These are phyloP conservation scores for Cladosporium sp. DNA, from an alignment of 2,329 filamentous ascomycete genomes.

Conservation along the genomic window DNA sequence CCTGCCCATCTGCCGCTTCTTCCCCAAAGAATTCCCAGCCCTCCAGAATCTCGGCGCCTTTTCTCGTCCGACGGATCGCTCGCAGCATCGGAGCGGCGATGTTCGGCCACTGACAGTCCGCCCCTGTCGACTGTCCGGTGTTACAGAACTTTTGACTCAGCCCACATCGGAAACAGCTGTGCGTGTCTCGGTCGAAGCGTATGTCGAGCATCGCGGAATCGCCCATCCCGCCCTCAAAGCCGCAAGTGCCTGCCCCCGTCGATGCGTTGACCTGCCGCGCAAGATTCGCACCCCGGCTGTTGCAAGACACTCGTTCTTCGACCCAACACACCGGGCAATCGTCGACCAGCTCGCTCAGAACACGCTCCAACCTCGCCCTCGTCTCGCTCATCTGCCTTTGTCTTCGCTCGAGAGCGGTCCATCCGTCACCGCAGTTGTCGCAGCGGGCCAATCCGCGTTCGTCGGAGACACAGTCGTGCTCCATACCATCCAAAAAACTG, in stretches of 20 bases:
- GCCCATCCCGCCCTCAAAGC: background rate
- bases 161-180: constrained; percentile 6
- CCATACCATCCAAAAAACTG: constrained; percentile 13
- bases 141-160: constrained; percentile 2
- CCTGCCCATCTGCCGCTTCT: too few relatives aligned
- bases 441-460: constrained; percentile 5
- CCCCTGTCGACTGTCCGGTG: background rate
- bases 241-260: background rate
- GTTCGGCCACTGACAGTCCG: constrained; percentile 3
- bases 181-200: background rate
- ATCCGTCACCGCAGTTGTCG: constrained; percentile 13
- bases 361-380: constrained; percentile 8
- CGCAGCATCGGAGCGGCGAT: background rate
- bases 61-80: too few relatives aligned
- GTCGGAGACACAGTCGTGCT: background rate
- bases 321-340: constrained; percentile 6
- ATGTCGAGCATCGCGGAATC: constrained; percentile 3
- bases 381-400: background rate
- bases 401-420: constrained; percentile 9
- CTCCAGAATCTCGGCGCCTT: too few relatives aligned
- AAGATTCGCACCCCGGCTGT: background rate
- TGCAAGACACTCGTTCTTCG: background rate
- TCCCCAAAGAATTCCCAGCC: too few relatives aligned
- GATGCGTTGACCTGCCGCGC: background rate
- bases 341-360: constrained; percentile 6